Evolutionary conservation across 192 early-diverging fungal genomes (phyloP).

Genomic region (Umbelopsis ramanniana): DNA sequence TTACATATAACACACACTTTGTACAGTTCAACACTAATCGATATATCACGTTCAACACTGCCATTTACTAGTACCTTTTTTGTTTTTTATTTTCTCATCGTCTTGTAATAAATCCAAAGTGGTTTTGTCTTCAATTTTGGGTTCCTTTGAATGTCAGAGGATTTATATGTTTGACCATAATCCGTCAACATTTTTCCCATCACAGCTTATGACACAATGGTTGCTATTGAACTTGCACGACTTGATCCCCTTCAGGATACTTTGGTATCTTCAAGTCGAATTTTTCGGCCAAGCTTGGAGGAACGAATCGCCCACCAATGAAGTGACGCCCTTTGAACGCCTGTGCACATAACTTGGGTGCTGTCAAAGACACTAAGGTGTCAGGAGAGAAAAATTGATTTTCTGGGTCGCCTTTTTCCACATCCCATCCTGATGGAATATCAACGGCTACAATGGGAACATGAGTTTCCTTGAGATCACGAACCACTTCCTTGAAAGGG

Average conservation of each 20-base stretch:
- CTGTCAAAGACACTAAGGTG: conserved; percentile 90
- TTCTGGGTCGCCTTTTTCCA: conserved; percentile 70
- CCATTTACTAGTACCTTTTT: too few species aligned
- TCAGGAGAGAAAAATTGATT: conserved; percentile 66
- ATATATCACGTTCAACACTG: too few species aligned
- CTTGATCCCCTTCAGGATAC: conserved; percentile 77
- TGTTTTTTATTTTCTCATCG: too few species aligned
- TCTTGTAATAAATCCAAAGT: too few species aligned
- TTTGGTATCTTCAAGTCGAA: conserved; percentile 69
- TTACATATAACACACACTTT: too few species aligned
- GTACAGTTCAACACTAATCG: too few species aligned
- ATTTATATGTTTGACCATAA: too few species aligned
- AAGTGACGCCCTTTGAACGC: conserved; percentile 78
- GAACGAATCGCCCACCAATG: conserved; percentile 91
- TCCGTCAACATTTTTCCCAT: not conserved
- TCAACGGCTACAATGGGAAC: conserved; percentile 77
- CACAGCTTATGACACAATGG: not conserved
- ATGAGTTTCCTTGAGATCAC: conserved; percentile 39
- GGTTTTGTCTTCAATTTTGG: too few species aligned
- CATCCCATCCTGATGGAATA: conserved; percentile 96
- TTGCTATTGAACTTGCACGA: conserved; percentile 46
- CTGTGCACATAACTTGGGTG: conserved; percentile 82
- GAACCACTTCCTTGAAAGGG: conserved; percentile 74
- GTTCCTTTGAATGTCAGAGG: too few species aligned
- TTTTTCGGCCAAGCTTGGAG: conserved; percentile 68